phyloP scores from a whole-genome alignment of 371 early-diverging fungal species.

The Mortierella sp. region DNA sequence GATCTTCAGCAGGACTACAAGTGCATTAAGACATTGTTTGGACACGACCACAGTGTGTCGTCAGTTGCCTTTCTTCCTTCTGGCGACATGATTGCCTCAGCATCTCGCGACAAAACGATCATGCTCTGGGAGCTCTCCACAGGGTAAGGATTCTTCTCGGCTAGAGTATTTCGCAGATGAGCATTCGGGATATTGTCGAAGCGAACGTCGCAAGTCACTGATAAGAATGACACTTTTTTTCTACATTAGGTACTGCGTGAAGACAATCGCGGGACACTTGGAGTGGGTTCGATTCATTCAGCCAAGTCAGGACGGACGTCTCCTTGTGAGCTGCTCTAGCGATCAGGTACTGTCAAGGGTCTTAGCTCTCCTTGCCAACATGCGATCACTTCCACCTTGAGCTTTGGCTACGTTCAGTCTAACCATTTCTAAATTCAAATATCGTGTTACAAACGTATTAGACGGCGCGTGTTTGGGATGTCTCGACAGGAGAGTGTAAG shows the following conservation, averaged over 20 bases:
- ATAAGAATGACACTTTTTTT: not conserved
- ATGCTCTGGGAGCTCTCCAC: slow-evolving; percentile 91
- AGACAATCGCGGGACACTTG: slow-evolving; percentile 82
- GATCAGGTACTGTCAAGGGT: slow-evolving; percentile 77
- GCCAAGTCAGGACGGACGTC: slow-evolving; percentile 78
- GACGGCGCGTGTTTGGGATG: slow-evolving; percentile 90
- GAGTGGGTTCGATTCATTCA: slow-evolving; percentile 91
- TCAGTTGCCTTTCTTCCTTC: slow-evolving; percentile 82
- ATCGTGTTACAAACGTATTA: slow-evolving; percentile 36
- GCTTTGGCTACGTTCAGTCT: not conserved
- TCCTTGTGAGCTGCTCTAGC: slow-evolving; percentile 83
- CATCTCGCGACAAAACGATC: slow-evolving; percentile 91
- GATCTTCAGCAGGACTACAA: slow-evolving; percentile 88
- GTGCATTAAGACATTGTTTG: slow-evolving; percentile 87
- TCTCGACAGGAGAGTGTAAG: slow-evolving; percentile 80
- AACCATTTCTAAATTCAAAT: not conserved
- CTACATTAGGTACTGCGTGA: slow-evolving; percentile 79
- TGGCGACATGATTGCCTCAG: slow-evolving; percentile 85
- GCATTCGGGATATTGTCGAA: not conserved
- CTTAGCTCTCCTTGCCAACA: not conserved
- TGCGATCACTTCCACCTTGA: not conserved
- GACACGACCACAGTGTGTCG: slow-evolving; percentile 94
- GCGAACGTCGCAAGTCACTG: not conserved
- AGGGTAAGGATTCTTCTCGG: slow-evolving; percentile 64
- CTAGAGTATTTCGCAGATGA: not conserved